These are phyloP conservation scores for Pseudozyma pruni DNA, from an alignment of 1,284 basidiomycete species.

Conservation along the genomic window DNA sequence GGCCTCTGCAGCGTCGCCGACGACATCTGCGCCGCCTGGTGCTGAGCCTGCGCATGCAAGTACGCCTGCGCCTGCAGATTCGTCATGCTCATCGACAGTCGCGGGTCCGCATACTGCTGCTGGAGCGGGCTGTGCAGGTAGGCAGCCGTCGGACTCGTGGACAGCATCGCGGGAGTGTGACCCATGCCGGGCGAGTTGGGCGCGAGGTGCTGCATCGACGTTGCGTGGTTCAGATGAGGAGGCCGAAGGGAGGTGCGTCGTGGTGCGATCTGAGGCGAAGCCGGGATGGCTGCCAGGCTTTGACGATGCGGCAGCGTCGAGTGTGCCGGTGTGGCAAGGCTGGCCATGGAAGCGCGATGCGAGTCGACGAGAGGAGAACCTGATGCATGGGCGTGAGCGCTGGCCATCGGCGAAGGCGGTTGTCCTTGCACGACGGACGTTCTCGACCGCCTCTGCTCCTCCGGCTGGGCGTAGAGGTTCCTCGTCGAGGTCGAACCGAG, in stretches of 20 bases:
- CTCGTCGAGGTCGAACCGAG: constrained; percentile 15
- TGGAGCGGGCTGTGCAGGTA: background rate
- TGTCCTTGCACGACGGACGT: constrained; percentile 11
- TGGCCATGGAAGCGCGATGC: constrained; percentile 33
- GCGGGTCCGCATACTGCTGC: constrained; percentile 4
- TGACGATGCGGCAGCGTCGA: constrained; percentile 12
- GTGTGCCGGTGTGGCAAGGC: constrained; percentile 4
- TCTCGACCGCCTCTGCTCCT: constrained; percentile 28
- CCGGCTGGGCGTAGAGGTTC: constrained; percentile 16
- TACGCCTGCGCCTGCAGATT: constrained; percentile 40
- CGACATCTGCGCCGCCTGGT: constrained; percentile 18
- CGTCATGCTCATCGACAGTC: constrained; percentile 41
- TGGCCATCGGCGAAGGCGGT: constrained; percentile 3
- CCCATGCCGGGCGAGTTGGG: constrained; percentile 6
- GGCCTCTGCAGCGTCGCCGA: constrained; percentile 6
- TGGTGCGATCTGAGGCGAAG: constrained; percentile 23
- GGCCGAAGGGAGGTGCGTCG: constrained; percentile 27
- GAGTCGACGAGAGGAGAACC: constrained; percentile 20
- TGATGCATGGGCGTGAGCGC: too few relatives aligned
- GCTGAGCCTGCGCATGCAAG: constrained; percentile 21
- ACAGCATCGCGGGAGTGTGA: constrained; percentile 18
- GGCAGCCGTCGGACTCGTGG: constrained; percentile 1
- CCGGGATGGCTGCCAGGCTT: constrained; percentile 19
- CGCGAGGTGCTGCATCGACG: constrained; percentile 27
- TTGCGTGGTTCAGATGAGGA: constrained; percentile 12